Conservation (phyloP, 441 rosid genomes). For the Bruguiera hainesii region DNA sequence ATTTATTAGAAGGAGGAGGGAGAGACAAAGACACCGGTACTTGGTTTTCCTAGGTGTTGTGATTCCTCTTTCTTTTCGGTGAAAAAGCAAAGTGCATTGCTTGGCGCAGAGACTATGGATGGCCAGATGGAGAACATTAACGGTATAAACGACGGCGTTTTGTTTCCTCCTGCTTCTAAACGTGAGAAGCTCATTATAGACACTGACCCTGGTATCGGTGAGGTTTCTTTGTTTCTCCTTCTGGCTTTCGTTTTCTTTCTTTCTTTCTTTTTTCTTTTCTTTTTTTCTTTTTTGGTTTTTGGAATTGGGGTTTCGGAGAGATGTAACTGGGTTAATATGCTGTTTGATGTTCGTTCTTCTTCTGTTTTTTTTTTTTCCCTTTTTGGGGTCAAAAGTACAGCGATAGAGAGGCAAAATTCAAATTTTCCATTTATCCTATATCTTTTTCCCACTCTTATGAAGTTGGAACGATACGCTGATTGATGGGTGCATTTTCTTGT, state of each 20-base stretch:
- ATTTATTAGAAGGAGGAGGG: too few species aligned
- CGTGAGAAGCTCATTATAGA: slow-evolving; percentile 79
- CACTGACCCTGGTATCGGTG: slow-evolving; percentile 96
- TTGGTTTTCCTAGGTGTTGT: not conserved
- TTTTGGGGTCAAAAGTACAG: too few species aligned
- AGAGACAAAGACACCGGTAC: too few species aligned
- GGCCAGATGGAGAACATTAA: slow-evolving; percentile 23
- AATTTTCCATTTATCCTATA: too few species aligned
- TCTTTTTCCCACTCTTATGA: too few species aligned
- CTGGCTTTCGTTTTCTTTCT: not conserved
- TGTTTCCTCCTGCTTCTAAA: slow-evolving; percentile 15
- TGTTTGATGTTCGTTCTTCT: too few species aligned
- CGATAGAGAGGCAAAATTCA: too few species aligned
- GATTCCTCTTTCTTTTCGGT: not conserved
- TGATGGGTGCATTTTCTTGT: too few species aligned
- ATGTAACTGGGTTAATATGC: too few species aligned
- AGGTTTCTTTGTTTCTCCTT: slow-evolving; percentile 15
- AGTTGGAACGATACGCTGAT: too few species aligned
- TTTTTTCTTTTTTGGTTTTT: not conserved
- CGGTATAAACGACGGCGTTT: slow-evolving; percentile 26
- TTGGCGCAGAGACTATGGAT: slow-evolving; percentile 27
- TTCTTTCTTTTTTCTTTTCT: not conserved
- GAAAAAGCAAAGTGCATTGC: not conserved
- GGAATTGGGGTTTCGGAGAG: too few species aligned
- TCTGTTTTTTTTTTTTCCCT: too few species aligned